A percentile compares a stretch with the other conserved stretches of the same genome.
These are phyloP conservation scores for Filobasidium floriforme DNA, from an alignment of 768 basidiomycete genomes.

Conservation along the genomic window DNA sequence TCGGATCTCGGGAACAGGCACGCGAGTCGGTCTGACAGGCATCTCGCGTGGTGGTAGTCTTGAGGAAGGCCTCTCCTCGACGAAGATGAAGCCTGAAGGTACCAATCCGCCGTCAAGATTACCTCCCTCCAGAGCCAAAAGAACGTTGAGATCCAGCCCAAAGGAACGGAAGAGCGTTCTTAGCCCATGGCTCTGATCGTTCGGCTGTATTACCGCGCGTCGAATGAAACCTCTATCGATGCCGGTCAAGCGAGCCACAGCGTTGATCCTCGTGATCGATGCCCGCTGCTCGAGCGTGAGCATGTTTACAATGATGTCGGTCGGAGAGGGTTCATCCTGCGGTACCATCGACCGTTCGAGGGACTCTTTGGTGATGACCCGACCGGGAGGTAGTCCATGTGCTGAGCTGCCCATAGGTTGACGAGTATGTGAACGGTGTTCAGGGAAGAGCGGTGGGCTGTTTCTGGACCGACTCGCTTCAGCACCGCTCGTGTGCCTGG, in stretches of 20 bases:
- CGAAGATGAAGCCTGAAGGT: background rate
- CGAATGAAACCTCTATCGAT: slow-evolving; percentile 7
- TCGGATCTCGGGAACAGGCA: background rate
- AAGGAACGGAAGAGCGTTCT: slow-evolving; percentile 4
- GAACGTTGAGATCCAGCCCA: slow-evolving; percentile 8
- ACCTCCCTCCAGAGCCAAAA: background rate
- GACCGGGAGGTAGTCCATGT: background rate
- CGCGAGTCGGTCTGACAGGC: background rate
- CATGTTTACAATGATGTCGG: slow-evolving; percentile 3
- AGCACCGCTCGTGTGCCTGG: background rate
- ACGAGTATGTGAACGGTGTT: background rate
- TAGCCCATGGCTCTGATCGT: slow-evolving; percentile 1
- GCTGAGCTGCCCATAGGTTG: background rate
- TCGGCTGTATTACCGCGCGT: background rate
- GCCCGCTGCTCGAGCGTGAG: slow-evolving; percentile 6
- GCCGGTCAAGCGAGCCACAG: slow-evolving; percentile 6
- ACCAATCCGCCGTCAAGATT: background rate
- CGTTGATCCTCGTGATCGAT: slow-evolving; percentile 8
- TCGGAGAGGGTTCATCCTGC: slow-evolving; percentile 5
- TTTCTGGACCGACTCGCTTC: background rate
- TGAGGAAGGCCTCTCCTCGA: background rate
- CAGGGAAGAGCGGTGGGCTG: slow-evolving; percentile 3
- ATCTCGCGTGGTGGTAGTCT: background rate
- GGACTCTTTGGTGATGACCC: background rate
- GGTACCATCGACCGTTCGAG: slow-evolving; percentile 5